Base-by-base conservation (phyloP, 441 rosid species). In the Daphne laureola region DNA sequence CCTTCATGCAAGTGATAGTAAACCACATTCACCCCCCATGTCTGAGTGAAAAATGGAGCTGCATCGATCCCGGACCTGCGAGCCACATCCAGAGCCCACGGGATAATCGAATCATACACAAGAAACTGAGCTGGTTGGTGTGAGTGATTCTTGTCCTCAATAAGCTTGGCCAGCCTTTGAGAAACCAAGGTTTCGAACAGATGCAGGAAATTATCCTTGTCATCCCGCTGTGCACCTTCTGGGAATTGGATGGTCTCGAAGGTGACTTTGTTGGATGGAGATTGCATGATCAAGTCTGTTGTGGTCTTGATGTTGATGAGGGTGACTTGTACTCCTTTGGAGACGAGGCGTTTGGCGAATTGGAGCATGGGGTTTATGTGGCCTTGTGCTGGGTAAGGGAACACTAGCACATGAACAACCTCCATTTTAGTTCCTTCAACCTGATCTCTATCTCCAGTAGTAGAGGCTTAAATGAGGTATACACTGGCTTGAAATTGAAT, bases 321-420 rank as follows among this genome's bases (percentile, higher is more conserved):
- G 2, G 83, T 67, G 35, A 62, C 53, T 17, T 63, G 47, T 57
- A 72, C 26, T 21, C 76, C 74, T 48, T 74, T 78, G 53, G 67
- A 61, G 27, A 60, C 65, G 8, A 77, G 40, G 46, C 73, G 74
- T n/a, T 66, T 71, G 26, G 73, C 61, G 70, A 77, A 71, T 16
- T 73, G 74, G 50, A 77, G 55, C 73, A 77, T 52, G 11, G 82
- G 79, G 45, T 64, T 77, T 0, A 77, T 48, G 59, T 68, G 78
- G 43, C 78, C 82, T 60, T 73, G 78, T 14, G 3, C 15, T 11
- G 57, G 57, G 26, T 0, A 41, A 16, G 57, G 57, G 18, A 53
- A 12, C 2, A 53, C 36, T 4, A 53, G 17, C 14, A 40, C 56
- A 40, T 53, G 35, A 9, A 7, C 46, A 9, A 8, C 3, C 0